A percentile compares a stretch with the other conserved stretches of the same genome.
Conservation (phyloP, 257 asterid species). For the Solanum rostratum region DNA sequence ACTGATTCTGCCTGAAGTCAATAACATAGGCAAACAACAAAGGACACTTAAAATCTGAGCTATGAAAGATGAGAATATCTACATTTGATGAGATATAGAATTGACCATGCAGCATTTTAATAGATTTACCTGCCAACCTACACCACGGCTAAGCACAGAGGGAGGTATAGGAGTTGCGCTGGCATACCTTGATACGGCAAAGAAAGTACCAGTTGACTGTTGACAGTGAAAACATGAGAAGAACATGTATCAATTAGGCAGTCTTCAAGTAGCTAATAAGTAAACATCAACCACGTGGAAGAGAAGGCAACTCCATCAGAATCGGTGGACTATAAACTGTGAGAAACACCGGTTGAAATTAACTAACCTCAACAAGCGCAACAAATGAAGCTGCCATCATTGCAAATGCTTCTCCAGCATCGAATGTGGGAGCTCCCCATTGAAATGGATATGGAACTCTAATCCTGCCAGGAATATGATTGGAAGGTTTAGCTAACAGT, state of each 20-base stretch:
- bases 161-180: constrained; percentile 97
- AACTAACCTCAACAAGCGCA: constrained; percentile 72
- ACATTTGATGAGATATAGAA: background rate
- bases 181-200: constrained; percentile 81
- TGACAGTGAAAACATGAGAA: background rate
- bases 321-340: background rate
- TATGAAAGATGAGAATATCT: background rate
- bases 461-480: constrained; percentile 41
- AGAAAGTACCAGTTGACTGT: constrained; percentile 88
- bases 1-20: background rate
- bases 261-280: background rate
- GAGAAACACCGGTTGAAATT: background rate
- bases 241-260: background rate
- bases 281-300: background rate
- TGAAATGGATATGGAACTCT: constrained; percentile 91
- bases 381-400: constrained; percentile 95
- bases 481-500: background rate
- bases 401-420: constrained; percentile 94
- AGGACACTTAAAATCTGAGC: background rate
- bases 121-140: constrained; percentile 85
- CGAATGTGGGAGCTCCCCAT: constrained; percentile 90
- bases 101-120: background rate
- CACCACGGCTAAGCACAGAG: constrained; percentile 89
- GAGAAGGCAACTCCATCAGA: background rate
- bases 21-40: background rate